A percentile compares a stretch with the other conserved stretches of the same genome.
These are phyloP conservation scores for Noccaea bulbosa DNA, from an alignment of 345 rosid species.

Conservation along the genomic window DNA sequence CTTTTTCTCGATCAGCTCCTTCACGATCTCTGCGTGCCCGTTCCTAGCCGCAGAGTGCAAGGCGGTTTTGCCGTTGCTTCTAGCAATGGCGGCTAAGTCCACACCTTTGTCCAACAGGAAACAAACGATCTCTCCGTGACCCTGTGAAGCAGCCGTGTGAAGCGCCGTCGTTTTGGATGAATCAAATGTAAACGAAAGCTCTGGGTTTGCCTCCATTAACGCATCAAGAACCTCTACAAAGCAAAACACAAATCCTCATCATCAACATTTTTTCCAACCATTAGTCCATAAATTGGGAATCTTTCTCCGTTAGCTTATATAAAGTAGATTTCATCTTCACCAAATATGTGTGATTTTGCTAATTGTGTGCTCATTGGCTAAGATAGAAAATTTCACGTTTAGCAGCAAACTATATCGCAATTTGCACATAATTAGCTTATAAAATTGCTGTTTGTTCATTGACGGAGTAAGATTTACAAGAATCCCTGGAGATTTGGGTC, in stretches of 20 bases:
- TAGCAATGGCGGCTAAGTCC: constrained; percentile 62
- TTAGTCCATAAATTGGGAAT: background rate
- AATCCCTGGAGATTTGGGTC: background rate
- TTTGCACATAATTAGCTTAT: background rate
- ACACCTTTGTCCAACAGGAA: constrained; percentile 67
- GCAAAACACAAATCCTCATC: background rate
- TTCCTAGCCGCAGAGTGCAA: constrained; percentile 89
- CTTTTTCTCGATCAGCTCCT: constrained; percentile 60
- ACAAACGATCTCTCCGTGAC: constrained; percentile 69
- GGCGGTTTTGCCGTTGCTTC: constrained; percentile 76
- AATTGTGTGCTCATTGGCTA: background rate
- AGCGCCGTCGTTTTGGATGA: constrained; percentile 73
- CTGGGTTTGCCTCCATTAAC: constrained; percentile 66
- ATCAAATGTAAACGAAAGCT: constrained; percentile 76
- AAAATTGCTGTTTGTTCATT: background rate
- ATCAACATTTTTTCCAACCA: too few species aligned
- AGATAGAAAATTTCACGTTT: background rate
- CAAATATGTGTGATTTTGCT: background rate
- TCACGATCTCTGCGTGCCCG: constrained; percentile 79
- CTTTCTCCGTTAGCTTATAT: background rate
- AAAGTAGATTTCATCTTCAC: background rate
- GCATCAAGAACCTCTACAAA: constrained; percentile 64
- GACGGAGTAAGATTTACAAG: background rate
- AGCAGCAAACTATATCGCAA: background rate
- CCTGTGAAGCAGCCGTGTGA: constrained; percentile 84